A percentile compares a stretch with the other conserved stretches of the same genome.
Evolutionary conservation across 495 filamentous ascomycete genomes (phyloP).

Genomic region (Annulohypoxylon maeteangense): DNA sequence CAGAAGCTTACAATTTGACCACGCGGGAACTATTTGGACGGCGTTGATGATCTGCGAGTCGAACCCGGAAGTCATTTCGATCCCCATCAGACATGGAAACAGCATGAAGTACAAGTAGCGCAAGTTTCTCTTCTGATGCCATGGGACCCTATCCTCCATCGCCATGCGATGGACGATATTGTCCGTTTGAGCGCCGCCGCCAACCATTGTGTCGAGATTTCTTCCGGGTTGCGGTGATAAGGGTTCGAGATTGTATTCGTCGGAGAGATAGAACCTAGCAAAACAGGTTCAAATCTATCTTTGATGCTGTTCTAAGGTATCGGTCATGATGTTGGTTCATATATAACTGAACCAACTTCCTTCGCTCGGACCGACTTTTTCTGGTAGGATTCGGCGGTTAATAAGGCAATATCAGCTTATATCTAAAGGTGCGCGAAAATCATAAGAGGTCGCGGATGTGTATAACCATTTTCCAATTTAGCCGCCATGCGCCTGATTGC

Average conservation of each 20-base stretch:
- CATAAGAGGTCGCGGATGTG: constrained; percentile 23
- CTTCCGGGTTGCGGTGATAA: constrained; percentile 3
- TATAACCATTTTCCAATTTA: constrained; percentile 43
- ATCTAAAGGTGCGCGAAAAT: constrained; percentile 25
- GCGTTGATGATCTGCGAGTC: constrained; percentile 78
- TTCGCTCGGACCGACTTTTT: constrained; percentile 41
- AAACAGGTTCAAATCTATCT: constrained; percentile 22
- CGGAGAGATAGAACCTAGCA: not conserved
- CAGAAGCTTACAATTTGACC: constrained; percentile 65
- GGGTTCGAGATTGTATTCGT: not conserved
- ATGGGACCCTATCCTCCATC: constrained; percentile 63
- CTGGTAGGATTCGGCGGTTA: constrained; percentile 42
- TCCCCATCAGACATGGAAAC: constrained; percentile 73
- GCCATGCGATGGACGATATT: constrained; percentile 65
- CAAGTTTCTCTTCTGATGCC: constrained; percentile 73
- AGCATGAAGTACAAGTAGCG: constrained; percentile 69
- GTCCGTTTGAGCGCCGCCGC: constrained; percentile 48
- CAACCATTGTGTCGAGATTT: constrained; percentile 51
- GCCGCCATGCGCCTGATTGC: constrained; percentile 43
- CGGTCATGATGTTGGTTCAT: constrained; percentile 25
- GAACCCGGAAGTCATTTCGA: constrained; percentile 78
- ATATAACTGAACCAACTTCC: constrained; percentile 22
- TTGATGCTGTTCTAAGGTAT: not conserved
- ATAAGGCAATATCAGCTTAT: constrained; percentile 41
- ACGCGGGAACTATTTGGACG: constrained; percentile 68